phyloP scores from a whole-genome alignment of 495 filamentous ascomycete genomes.

The Neurospora sp. region DNA sequence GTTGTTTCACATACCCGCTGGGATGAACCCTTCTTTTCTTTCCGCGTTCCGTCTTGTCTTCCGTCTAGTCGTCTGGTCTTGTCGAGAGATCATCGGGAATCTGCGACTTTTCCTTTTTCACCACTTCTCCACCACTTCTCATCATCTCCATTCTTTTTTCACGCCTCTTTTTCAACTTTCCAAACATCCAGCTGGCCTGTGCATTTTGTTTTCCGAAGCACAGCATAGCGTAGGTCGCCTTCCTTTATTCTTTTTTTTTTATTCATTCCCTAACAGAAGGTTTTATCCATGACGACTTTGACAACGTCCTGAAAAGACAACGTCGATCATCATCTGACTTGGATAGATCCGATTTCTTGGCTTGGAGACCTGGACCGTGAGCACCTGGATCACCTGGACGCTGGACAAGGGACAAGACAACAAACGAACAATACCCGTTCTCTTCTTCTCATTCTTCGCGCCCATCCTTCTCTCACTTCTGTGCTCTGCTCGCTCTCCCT shows the following conservation, averaged over 20 bases:
- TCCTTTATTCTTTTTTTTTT: not conserved
- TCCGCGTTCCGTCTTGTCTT: not conserved
- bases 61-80: not conserved
- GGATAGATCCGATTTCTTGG: not conserved
- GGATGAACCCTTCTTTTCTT: not conserved
- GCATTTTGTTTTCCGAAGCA: not conserved
- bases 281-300: not conserved
- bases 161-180: not conserved
- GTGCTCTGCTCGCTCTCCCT: slow-evolving; percentile 13
- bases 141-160: not conserved
- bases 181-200: not conserved
- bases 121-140: not conserved
- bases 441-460: not conserved
- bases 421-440: not conserved
- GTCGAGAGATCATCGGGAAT: not conserved
- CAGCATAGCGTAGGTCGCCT: not conserved
- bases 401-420: not conserved
- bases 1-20: not conserved
- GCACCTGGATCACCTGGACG: not conserved
- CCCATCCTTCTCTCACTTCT: slow-evolving; percentile 25
- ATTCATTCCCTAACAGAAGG: not conserved
- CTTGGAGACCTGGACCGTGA: not conserved
- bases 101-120: not conserved
- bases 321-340: not conserved
- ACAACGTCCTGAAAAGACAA: not conserved